Conservation (phyloP, 345 rosid species). For the Murraya koenigii region DNA sequence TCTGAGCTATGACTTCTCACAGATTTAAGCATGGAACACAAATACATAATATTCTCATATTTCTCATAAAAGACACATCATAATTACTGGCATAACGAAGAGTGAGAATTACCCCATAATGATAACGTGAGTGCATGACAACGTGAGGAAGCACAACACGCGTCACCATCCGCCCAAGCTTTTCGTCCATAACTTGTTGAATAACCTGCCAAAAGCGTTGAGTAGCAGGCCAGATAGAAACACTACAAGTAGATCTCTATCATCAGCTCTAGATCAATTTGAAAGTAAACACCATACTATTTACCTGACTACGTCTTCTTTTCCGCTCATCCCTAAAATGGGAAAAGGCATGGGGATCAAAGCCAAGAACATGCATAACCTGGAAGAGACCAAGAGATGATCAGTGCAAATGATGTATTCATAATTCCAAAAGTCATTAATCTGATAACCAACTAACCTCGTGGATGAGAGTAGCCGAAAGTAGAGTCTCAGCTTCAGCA, state of each 20-base stretch:
- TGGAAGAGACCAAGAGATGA: slow-evolving; percentile 26
- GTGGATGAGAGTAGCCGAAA: slow-evolving; percentile 96
- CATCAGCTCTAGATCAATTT: not conserved
- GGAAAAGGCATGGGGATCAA: slow-evolving; percentile 98
- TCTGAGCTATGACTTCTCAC: slow-evolving; percentile 2
- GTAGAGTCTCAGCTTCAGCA: slow-evolving; percentile 93
- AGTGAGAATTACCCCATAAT: slow-evolving; percentile 70
- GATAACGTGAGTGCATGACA: slow-evolving; percentile 93
- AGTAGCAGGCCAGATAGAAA: not conserved
- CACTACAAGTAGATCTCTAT: not conserved
- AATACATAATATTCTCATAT: not conserved
- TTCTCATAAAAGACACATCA: not conserved
- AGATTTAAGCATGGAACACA: slow-evolving; percentile 4
- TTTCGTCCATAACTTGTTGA: slow-evolving; percentile 84
- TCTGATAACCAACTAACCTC: slow-evolving; percentile 49
- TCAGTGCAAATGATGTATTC: slow-evolving; percentile 1
- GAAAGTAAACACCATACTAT: not conserved
- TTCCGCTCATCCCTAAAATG: slow-evolving; percentile 98
- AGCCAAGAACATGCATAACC: slow-evolving; percentile 99
- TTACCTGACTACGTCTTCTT: slow-evolving; percentile 91
- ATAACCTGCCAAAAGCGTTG: slow-evolving; percentile 54
- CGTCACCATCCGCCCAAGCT: slow-evolving; percentile 85
- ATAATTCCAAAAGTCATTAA: slow-evolving; percentile 7
- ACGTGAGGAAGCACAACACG: slow-evolving; percentile 98
- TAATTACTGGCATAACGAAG: not conserved